These are phyloP conservation scores for Colletotrichum coccodes DNA, from an alignment of 2,329 filamentous ascomycete species.

Conservation along the genomic window DNA sequence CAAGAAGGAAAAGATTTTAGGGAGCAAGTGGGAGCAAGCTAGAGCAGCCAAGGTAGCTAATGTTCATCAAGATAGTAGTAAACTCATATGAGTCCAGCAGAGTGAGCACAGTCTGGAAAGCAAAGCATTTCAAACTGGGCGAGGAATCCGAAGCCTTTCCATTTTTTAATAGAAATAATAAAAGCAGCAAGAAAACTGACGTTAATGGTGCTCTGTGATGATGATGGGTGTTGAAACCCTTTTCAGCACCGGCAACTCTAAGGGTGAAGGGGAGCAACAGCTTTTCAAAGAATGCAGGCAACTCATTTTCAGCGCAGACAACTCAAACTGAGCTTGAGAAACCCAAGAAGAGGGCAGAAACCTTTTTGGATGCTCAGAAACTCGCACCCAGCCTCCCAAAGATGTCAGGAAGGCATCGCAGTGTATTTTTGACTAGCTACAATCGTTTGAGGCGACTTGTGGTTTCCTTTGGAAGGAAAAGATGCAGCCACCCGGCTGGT, in stretches of 20 bases:
- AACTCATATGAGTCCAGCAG: too few relatives aligned
- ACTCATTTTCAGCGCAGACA: background rate
- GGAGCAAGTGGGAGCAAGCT: too few relatives aligned
- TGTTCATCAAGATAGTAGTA: too few relatives aligned
- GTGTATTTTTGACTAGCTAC: background rate
- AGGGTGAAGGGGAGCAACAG: too few relatives aligned
- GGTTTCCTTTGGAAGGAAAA: background rate
- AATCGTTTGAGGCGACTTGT: background rate
- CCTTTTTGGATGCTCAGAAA: background rate
- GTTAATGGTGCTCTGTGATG: too few relatives aligned
- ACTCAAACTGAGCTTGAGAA: background rate
- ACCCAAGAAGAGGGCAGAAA: background rate
- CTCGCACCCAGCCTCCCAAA: rapidly evolving
- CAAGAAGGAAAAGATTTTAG: too few relatives aligned
- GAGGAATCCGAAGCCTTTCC: too few relatives aligned
- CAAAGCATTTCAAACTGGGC: too few relatives aligned
- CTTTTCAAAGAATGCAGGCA: background rate
- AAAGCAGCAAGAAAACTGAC: too few relatives aligned
- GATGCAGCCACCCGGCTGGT: background rate
- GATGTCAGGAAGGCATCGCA: background rate
- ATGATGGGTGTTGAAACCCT: background rate
- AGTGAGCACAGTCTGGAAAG: too few relatives aligned
- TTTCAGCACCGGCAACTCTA: background rate
- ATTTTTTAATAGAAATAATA: too few relatives aligned
- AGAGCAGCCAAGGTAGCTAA: too few relatives aligned